Percentiles rank a stretch among this genome's conserved stretches.
phyloP scores from a whole-genome alignment of 1,284 basidiomycete genomes.

The Cryptococcus hybrid region DNA sequence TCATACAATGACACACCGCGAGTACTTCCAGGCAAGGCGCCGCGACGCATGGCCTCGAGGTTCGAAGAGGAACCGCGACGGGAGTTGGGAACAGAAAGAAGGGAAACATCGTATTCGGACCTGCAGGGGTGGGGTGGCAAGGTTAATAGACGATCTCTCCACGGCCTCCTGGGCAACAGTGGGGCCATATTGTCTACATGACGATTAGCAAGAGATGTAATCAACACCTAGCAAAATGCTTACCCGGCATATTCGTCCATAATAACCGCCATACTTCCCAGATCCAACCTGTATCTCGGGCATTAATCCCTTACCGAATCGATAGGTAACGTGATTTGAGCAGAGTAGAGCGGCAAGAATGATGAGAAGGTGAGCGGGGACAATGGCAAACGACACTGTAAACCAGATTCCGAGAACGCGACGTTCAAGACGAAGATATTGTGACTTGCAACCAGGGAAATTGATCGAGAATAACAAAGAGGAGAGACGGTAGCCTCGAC shows the following conservation, averaged over 20 bases:
- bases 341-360: constrained; percentile 64
- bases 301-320: constrained; percentile 74
- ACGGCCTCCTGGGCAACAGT: constrained; percentile 42
- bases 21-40: not conserved
- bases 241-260: constrained; percentile 68
- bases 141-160: constrained; percentile 37
- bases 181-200: constrained; percentile 44
- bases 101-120: constrained; percentile 7
- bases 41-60: constrained; percentile 1
- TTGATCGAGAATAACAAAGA: constrained; percentile 63
- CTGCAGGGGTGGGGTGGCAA: constrained; percentile 3
- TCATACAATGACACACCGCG: constrained; percentile 14
- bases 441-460: constrained; percentile 67
- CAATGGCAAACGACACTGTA: constrained; percentile 62
- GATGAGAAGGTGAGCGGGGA: constrained; percentile 63
- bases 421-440: constrained; percentile 62
- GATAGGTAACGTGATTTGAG: constrained; percentile 69
- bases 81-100: constrained; percentile 9
- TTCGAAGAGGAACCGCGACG: constrained; percentile 13
- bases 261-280: constrained; percentile 65
- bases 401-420: constrained; percentile 59
- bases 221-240: constrained; percentile 24
- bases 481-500: constrained; percentile 65
- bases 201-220: not conserved
- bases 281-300: constrained; percentile 66